Percentiles rank a stretch among this genome's conserved stretches.
phyloP scores from a whole-genome alignment of 2,329 filamentous ascomycete genomes.

The Neoarthrinium moseri region DNA sequence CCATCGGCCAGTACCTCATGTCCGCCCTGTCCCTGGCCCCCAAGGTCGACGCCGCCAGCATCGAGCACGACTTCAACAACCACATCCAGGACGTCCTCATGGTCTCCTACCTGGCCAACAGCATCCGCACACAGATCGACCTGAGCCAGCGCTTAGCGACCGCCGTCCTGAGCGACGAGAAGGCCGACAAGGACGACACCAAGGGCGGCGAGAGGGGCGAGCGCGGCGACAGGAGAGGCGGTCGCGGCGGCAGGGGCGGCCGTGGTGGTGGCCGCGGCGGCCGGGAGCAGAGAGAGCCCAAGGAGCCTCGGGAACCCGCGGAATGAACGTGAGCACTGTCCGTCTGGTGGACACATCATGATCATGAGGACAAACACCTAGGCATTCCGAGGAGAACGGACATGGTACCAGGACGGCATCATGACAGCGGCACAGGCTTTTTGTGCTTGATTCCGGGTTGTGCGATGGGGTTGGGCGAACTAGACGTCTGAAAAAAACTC shows the following conservation, averaged over 20 bases:
- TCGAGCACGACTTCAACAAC: conserved; percentile 99
- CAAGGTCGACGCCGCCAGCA: conserved; percentile 86
- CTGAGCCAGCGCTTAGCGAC: conserved; percentile 91
- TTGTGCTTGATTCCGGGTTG: conserved; percentile 1
- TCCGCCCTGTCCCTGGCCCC: conserved; percentile 90
- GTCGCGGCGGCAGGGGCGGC: conserved; percentile 34
- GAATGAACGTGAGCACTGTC: conserved; percentile 23
- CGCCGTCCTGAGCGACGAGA: conserved; percentile 59
- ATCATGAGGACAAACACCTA: neutral
- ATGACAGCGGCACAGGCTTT: neutral
- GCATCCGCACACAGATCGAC: conserved; percentile 97
- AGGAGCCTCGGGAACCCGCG: conserved; percentile 48
- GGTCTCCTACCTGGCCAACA: conserved; percentile 97
- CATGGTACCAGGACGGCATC: neutral
- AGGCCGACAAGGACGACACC: conserved; percentile 38
- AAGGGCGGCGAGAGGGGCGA: conserved; percentile 42
- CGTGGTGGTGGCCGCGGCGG: conserved; percentile 51
- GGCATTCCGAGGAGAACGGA: neutral
- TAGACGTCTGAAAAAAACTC: conserved; percentile 3
- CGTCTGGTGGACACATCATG: neutral
- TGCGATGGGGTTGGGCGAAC: too few species aligned
- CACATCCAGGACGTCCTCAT: conserved; percentile 99
- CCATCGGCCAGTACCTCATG: conserved; percentile 91
- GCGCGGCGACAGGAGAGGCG: conserved; percentile 39
- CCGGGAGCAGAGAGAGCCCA: conserved; percentile 43